A percentile compares a stretch with the other conserved stretches of the same genome.
phyloP scores from a whole-genome alignment of 192 early-diverging fungal species.

The Coemansia sp. region DNA sequence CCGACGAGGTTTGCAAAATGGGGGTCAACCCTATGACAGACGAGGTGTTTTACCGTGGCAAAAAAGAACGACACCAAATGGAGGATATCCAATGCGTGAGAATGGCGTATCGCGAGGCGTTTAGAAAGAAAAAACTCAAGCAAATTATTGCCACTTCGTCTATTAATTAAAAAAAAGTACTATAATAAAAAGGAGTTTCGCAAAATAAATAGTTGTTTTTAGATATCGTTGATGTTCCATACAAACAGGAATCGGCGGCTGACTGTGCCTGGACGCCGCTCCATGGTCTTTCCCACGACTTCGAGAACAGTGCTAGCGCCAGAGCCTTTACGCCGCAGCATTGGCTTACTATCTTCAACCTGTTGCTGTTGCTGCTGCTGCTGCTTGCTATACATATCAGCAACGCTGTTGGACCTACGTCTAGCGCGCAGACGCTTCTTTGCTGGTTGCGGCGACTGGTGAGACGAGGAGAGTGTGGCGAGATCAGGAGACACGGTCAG shows the following conservation, averaged over 20 bases:
- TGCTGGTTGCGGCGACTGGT: conserved; percentile 19
- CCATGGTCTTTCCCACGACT: conserved; percentile 46
- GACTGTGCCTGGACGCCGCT: conserved; percentile 50
- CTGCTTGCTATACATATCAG: conserved; percentile 18
- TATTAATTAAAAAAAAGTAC: background rate
- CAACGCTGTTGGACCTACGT: conserved; percentile 41
- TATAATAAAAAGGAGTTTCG: background rate
- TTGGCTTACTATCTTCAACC: background rate
- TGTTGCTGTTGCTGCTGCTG: too few relatives aligned
- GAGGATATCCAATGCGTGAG: conserved; percentile 7
- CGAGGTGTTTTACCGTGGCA: conserved; percentile 11
- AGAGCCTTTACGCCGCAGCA: conserved; percentile 21
- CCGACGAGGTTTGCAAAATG: conserved; percentile 21
- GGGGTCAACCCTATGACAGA: conserved; percentile 25
- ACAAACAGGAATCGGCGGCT: conserved; percentile 55
- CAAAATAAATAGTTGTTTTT: background rate
- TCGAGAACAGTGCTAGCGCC: conserved; percentile 48
- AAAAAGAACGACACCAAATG: conserved; percentile 16
- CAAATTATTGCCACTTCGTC: conserved; percentile 2
- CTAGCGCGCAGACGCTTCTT: conserved; percentile 48
- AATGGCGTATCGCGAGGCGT: conserved; percentile 37
- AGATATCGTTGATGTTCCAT: conserved; percentile 50
- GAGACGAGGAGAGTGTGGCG: background rate
- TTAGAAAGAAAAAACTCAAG: conserved; percentile 4
- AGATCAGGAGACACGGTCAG: conserved; percentile 24